Percentiles rank a stretch among this genome's conserved stretches.
These are phyloP conservation scores for Sugiyamaella japonica DNA, from an alignment of 1,139 yeast genomes.

Conservation along the genomic window DNA sequence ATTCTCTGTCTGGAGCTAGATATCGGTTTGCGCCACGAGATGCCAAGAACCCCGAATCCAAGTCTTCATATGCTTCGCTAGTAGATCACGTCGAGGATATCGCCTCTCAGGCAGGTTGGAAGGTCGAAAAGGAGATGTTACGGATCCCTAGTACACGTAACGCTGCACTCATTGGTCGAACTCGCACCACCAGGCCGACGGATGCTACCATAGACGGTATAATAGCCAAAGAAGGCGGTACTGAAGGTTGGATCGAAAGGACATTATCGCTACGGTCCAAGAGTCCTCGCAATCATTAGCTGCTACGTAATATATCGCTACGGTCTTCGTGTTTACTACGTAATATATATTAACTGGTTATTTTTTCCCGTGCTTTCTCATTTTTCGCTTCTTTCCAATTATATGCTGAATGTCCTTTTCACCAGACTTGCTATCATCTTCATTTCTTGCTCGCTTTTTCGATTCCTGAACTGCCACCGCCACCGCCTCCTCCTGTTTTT, in stretches of 20 bases:
- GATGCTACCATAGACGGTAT: constrained; percentile 45
- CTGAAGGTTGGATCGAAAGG: constrained; percentile 83
- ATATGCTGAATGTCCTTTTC: constrained; percentile 26
- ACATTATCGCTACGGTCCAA: constrained; percentile 31
- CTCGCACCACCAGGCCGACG: constrained; percentile 33
- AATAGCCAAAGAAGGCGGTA: constrained; percentile 77
- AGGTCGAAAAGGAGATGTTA: constrained; percentile 77
- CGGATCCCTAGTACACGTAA: constrained; percentile 94
- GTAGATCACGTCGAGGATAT: constrained; percentile 81
- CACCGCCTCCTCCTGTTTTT: constrained; percentile 34
- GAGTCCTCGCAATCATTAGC: constrained; percentile 43
- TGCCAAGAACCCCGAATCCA: constrained; percentile 38
- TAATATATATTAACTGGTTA: too few relatives aligned
- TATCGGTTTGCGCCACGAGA: constrained; percentile 53
- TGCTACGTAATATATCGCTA: constrained; percentile 12
- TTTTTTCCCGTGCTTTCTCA: constrained; percentile 24
- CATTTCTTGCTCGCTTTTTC: constrained; percentile 34
- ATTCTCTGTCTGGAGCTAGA: constrained; percentile 74
- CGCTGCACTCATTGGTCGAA: constrained; percentile 78
- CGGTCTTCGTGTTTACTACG: too few relatives aligned
- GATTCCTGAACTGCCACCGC: constrained; percentile 35
- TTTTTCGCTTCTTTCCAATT: constrained; percentile 36
- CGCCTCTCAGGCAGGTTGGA: constrained; percentile 75
- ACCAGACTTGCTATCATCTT: constrained; percentile 43
- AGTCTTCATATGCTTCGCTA: constrained; percentile 75